phyloP scores from a whole-genome alignment of 805 yeast genomes.

The Candida glaebosa region DNA sequence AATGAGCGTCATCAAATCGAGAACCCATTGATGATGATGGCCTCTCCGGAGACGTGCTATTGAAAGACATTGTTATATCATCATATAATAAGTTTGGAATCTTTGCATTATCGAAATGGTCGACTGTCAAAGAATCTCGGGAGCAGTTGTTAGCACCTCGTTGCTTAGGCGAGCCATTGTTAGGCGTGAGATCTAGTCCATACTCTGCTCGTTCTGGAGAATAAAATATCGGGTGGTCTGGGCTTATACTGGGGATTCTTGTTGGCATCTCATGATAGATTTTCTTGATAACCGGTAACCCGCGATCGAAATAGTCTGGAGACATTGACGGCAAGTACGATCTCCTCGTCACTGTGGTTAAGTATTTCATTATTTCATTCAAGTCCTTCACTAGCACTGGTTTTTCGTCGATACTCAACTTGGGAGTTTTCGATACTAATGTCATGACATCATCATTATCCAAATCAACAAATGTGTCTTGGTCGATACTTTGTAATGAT shows the following conservation, averaged over 20 bases:
- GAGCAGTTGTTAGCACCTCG: not conserved
- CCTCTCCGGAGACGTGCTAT: constrained; percentile 31
- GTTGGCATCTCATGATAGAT: constrained; percentile 11
- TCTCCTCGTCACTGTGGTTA: constrained; percentile 3
- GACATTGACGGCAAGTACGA: constrained; percentile 26
- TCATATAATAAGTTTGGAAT: constrained; percentile 2
- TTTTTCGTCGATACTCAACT: not conserved
- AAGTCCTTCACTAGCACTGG: constrained; percentile 1
- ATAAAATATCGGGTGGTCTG: constrained; percentile 28
- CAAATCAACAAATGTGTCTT: constrained; percentile 3
- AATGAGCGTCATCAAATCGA: constrained; percentile 28
- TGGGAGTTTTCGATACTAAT: constrained; percentile 6
- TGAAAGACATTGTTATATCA: constrained; percentile 10
- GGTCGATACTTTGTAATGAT: constrained; percentile 6
- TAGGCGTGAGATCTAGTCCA: not conserved
- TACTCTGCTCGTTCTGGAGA: constrained; percentile 16
- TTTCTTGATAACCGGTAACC: constrained; percentile 25
- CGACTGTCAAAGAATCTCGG: not conserved
- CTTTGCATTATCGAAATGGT: not conserved
- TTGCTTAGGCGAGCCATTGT: not conserved
- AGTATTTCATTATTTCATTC: constrained; percentile 1
- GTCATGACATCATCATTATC: constrained; percentile 9
- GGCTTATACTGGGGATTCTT: constrained; percentile 26
- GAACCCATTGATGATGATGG: constrained; percentile 35
- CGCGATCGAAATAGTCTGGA: constrained; percentile 15